These are phyloP conservation scores for Silybum marianum DNA, from an alignment of 129 eudicot species.

Conservation along the genomic window DNA sequence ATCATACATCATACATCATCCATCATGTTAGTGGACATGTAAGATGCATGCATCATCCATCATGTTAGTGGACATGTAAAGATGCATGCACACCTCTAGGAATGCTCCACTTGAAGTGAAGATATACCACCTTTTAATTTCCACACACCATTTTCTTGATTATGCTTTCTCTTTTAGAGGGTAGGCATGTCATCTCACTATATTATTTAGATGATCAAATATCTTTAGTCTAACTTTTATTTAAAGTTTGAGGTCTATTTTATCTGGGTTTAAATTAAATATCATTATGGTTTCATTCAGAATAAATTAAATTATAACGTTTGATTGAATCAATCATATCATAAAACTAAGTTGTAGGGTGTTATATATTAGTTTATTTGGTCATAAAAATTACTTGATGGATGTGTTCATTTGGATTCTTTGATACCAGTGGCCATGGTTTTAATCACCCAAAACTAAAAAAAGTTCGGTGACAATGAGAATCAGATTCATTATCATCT, in stretches of 20 bases:
- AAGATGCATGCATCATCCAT: constrained; percentile 23
- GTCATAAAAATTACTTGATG: too few species aligned
- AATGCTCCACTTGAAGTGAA: constrained; percentile 29
- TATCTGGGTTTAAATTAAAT: not conserved
- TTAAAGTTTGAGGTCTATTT: not conserved
- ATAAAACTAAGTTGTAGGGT: not conserved
- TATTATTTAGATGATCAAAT: not conserved
- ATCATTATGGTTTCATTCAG: too few species aligned
- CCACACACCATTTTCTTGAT: constrained; percentile 28
- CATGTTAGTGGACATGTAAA: constrained; percentile 28
- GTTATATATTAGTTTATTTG: not conserved
- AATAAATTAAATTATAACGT: too few species aligned
- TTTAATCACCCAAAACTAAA: constrained; percentile 3
- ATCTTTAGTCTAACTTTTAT: not conserved
- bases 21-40: constrained; percentile 26
- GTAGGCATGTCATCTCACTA: constrained; percentile 9
- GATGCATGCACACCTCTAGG: constrained; percentile 31
- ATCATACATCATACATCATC: constrained; percentile 4
- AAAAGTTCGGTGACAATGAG: constrained; percentile 16
- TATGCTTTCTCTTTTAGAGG: constrained; percentile 21
- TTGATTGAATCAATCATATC: not conserved
- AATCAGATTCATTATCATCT: constrained; percentile 28
- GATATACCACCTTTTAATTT: constrained; percentile 3
- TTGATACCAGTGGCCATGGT: not conserved
- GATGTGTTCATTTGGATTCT: not conserved